These are phyloP conservation scores for Boletus insuetus DNA, from an alignment of 768 basidiomycete genomes.

Conservation along the genomic window DNA sequence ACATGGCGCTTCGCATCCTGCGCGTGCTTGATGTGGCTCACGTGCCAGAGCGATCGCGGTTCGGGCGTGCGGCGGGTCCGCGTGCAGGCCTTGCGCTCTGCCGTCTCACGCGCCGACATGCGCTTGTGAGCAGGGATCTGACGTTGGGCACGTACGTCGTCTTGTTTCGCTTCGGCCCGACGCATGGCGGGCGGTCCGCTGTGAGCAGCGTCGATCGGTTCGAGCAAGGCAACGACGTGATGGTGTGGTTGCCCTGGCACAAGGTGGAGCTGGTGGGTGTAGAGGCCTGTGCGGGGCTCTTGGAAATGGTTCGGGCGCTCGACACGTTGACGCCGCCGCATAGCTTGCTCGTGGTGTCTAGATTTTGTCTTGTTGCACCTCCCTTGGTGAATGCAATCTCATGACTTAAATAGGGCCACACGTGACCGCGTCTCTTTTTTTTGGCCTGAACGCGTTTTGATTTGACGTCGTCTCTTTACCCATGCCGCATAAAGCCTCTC, in stretches of 20 bases:
- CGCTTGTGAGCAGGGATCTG: constrained; percentile 15
- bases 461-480: not conserved
- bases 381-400: not conserved
- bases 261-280: constrained; percentile 31
- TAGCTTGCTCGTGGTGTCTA: constrained; percentile 29
- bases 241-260: constrained; percentile 53
- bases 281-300: constrained; percentile 9
- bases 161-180: constrained; percentile 37
- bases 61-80: constrained; percentile 15
- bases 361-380: constrained; percentile 23
- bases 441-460: not conserved
- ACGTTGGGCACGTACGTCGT: constrained; percentile 32
- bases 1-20: constrained; percentile 45
- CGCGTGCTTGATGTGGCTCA: constrained; percentile 39
- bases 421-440: constrained; percentile 14
- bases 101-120: constrained; percentile 28
- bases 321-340: constrained; percentile 29
- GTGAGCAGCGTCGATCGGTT: constrained; percentile 39
- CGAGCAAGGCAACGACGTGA: constrained; percentile 38
- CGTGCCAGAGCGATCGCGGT: constrained; percentile 27
- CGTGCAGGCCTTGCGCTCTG: constrained; percentile 44
- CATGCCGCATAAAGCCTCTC: constrained; percentile 16
- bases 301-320: constrained; percentile 20
- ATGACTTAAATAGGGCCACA: constrained; percentile 29
- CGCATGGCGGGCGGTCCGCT: constrained; percentile 19